Evolutionary conservation across 2,329 filamentous ascomycete genomes (phyloP), one percentile per base, ranked within the genome.

Genomic region (Exophiala lecanii-corni): DNA sequence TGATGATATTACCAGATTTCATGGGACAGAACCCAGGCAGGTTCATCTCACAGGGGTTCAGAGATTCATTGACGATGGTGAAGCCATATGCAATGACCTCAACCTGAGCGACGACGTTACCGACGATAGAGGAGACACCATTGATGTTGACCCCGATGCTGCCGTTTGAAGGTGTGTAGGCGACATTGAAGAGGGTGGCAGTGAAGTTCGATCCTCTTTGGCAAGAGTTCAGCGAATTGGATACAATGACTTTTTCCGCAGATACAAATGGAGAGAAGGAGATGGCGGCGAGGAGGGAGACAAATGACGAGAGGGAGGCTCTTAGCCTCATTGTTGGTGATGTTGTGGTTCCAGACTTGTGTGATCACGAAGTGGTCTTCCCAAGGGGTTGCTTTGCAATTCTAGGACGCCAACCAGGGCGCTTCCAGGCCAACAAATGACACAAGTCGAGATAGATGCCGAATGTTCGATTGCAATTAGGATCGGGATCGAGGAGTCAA

Each of bases 11-110:
- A 54, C 88, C 89, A 6, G 87, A 79, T 51, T 80, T 84, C 89
- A 96, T 94, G 45, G 89, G 89, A 66, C 91, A 97, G 58, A 96
- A 76, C 63, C 88, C 87, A 47, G 73, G 66, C 49, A 94, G 72
- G 23, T 73, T 62, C 51, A 78, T 73, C 44, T 73, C 70, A 71
- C 91, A 97, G 34, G 91, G 91, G 60, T 95, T 72, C 55, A 96
- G 64, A 3, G 70, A 78, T 54, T 78, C 68, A 50, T 74, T 76
- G 55, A 91, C 67, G 53, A 86, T 79, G 25, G 77, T 71, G 65
- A 84, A 88, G 39, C 91, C 91, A 62, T 96, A 97, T 39, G 87
- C 89, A 47, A 82, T 77, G 55, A 94, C 76, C 47, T 80, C 67
- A 45, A 94, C 61, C 52, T 89, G 81, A 55, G 92, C 89, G 26